A percentile compares a stretch with the other conserved stretches of the same genome.
Evolutionary conservation across 2,329 filamentous ascomycete species (phyloP).

Genomic region (Metarhizium rileyi): DNA sequence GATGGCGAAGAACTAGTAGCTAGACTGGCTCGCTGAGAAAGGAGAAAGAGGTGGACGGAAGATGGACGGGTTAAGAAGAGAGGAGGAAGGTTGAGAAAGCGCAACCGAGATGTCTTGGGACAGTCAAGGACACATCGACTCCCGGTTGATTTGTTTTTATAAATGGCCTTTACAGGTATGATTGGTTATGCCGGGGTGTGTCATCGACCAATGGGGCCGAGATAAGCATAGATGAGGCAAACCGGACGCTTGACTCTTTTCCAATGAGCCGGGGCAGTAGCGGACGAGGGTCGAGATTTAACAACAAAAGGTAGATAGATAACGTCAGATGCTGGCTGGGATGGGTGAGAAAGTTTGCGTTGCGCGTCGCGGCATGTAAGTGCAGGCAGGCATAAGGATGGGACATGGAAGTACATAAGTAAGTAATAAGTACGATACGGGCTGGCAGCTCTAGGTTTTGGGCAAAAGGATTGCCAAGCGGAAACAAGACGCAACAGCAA

Average conservation of each 20-base stretch:
- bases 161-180: slow-evolving; percentile 18
- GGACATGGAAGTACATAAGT: not conserved
- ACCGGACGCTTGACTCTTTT: slow-evolving; percentile 22
- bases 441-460: not conserved
- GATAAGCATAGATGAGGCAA: slow-evolving; percentile 25
- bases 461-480: slow-evolving; percentile 2
- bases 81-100: not conserved
- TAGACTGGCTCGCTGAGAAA: not conserved
- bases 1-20: not conserved
- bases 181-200: slow-evolving; percentile 23
- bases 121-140: slow-evolving; percentile 15
- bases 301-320: not conserved
- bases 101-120: slow-evolving; percentile 18
- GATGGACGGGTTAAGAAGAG: not conserved
- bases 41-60: not conserved
- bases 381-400: not conserved
- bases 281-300: slow-evolving; percentile 6
- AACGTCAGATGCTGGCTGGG: slow-evolving; percentile 10
- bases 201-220: slow-evolving; percentile 23
- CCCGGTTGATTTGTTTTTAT: slow-evolving; percentile 18
- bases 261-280: slow-evolving; percentile 18
- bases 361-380: not conserved
- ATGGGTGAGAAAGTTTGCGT: slow-evolving; percentile 1
- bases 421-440: not conserved
- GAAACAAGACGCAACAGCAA: slow-evolving; percentile 3